Percentiles rank a stretch among this genome's conserved stretches.
These are phyloP conservation scores for Moesziomyces sp. DNA, from an alignment of 1,284 basidiomycete genomes.

Conservation along the genomic window DNA sequence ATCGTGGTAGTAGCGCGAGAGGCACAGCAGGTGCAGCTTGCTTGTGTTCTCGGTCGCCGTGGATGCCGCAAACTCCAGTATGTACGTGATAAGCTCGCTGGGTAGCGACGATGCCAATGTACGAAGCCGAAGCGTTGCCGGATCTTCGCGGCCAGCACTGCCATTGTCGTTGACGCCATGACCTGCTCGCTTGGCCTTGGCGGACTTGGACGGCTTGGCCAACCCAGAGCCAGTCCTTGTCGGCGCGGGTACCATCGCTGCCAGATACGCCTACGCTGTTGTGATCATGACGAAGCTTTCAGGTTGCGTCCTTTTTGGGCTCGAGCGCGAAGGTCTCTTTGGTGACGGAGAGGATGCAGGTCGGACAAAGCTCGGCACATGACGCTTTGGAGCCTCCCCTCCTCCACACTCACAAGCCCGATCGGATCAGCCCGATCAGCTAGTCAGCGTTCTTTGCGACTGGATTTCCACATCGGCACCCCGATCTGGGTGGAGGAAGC, in stretches of 20 bases:
- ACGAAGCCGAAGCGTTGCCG: slow-evolving; percentile 18
- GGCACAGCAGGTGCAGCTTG: slow-evolving; percentile 36
- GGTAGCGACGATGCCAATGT: slow-evolving; percentile 38
- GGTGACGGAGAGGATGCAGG: not conserved
- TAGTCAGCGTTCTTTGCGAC: no score
- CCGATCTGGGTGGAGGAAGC: not conserved
- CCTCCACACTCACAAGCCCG: not conserved
- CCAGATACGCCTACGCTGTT: not conserved
- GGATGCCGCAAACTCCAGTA: slow-evolving; percentile 36
- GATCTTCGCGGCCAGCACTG: slow-evolving; percentile 3
- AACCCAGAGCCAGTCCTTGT: slow-evolving; percentile 21
- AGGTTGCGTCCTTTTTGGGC: not conserved
- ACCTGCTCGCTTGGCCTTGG: slow-evolving; percentile 2
- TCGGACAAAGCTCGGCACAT: not conserved
- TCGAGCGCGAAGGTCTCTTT: not conserved
- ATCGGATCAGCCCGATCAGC: not conserved
- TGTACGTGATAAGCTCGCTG: slow-evolving; percentile 38
- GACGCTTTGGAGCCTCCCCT: no score
- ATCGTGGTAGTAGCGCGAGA: slow-evolving; percentile 36
- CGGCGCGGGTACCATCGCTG: slow-evolving; percentile 36
- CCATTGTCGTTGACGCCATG: not conserved
- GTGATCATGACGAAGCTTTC: not conserved
- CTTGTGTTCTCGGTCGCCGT: slow-evolving; percentile 10
- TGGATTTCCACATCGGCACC: not conserved
- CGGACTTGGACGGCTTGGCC: slow-evolving; percentile 19